These are phyloP conservation scores for Beauveria varroae DNA, from an alignment of 2,329 filamentous ascomycete genomes.

Conservation along the genomic window DNA sequence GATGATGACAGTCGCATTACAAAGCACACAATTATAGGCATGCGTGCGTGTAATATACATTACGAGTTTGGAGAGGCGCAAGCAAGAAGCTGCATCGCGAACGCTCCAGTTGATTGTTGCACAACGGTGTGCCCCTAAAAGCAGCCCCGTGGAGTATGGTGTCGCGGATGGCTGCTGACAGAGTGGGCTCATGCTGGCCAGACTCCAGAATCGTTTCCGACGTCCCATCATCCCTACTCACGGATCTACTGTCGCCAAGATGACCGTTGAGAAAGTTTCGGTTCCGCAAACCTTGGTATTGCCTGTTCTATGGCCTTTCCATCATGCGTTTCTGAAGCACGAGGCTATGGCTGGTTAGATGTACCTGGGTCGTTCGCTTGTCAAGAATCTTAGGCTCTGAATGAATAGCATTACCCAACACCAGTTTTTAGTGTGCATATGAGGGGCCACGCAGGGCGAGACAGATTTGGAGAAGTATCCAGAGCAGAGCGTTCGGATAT, in stretches of 20 bases:
- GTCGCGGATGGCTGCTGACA: constrained; percentile 2
- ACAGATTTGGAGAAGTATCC: no score
- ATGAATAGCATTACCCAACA: no score
- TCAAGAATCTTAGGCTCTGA: no score
- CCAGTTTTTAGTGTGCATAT: no score
- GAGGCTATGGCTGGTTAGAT: background rate
- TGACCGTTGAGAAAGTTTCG: background rate
- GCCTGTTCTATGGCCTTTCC: background rate
- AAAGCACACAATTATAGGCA: background rate
- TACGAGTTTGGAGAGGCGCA: background rate
- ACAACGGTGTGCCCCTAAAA: background rate
- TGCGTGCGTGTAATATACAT: background rate
- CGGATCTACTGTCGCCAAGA: background rate
- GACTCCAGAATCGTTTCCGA: background rate
- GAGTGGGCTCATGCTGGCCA: background rate
- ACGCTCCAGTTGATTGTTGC: background rate
- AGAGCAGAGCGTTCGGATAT: no score
- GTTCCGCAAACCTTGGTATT: background rate
- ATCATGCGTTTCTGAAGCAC: background rate
- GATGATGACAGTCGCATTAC: background rate
- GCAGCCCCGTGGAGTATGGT: constrained; percentile 1
- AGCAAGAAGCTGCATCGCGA: background rate
- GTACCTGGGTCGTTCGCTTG: background rate
- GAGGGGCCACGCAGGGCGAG: no score
- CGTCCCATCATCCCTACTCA: background rate